phyloP scores from a whole-genome alignment of 2,329 filamentous ascomycete genomes.

The Aspergillus eucalypticola region DNA sequence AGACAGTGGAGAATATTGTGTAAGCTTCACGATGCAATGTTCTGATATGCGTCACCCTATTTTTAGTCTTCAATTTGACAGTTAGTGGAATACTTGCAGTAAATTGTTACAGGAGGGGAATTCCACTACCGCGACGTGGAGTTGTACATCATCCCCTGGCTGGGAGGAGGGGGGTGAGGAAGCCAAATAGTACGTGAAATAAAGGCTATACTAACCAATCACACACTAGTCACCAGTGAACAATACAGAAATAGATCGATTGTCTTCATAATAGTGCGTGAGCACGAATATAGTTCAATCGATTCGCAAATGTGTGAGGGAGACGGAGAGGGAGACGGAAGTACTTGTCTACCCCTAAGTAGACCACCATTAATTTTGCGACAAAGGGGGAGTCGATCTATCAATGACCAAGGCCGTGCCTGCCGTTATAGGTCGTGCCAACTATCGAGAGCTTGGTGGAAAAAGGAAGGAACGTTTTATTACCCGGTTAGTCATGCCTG shows the following conservation, averaged over 20 bases:
- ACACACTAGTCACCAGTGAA: neutral
- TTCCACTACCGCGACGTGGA: neutral
- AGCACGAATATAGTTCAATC: neutral
- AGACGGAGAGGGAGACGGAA: neutral
- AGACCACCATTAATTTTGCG: neutral
- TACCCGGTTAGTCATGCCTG: neutral
- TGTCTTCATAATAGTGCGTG: neutral
- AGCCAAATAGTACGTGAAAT: neutral
- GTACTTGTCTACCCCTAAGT: neutral
- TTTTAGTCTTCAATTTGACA: no score
- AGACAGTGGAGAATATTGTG: neutral
- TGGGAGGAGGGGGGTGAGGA: neutral
- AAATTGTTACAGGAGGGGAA: neutral
- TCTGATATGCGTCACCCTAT: neutral
- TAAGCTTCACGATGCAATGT: neutral
- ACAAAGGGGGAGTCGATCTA: neutral
- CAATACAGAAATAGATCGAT: neutral
- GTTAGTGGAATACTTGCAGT: neutral
- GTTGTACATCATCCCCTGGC: neutral
- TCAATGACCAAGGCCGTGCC: neutral
- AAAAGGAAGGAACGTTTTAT: neutral
- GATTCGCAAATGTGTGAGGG: neutral
- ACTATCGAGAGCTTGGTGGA: neutral
- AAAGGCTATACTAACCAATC: neutral
- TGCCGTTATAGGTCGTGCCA: neutral